Conservation (phyloP, 2,329 filamentous ascomycete species). For the Cordyceps cicadae region DNA sequence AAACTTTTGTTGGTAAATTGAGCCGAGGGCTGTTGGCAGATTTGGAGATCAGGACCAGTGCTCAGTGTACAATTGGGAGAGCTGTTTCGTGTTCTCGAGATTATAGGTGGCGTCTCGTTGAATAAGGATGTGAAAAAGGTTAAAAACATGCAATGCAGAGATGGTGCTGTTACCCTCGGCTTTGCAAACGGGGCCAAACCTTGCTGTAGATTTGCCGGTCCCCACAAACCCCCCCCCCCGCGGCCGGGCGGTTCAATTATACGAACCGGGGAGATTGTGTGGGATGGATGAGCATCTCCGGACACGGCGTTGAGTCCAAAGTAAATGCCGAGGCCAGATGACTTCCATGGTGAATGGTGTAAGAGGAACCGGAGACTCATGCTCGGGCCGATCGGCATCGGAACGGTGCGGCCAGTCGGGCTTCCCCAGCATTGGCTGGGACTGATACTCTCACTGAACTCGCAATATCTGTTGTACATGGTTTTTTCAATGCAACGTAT, state of each 20-base stretch:
- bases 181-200: not conserved
- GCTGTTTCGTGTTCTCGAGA: no score
- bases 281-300: not conserved
- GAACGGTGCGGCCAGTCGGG: no score
- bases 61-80: no score
- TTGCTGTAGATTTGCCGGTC: not conserved
- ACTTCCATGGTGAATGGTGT: no score
- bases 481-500: no score
- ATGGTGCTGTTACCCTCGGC: not conserved
- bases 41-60: not conserved
- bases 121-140: not conserved
- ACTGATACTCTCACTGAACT: not conserved
- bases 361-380: no score
- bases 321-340: no score
- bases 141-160: not conserved
- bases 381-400: no score
- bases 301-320: not conserved
- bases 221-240: not conserved
- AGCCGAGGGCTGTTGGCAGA: not conserved
- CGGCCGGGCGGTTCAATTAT: not conserved
- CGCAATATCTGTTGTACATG: no score
- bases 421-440: not conserved
- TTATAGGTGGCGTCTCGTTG: not conserved
- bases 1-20: not conserved
- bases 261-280: not conserved